Base-by-base conservation (phyloP, 78 protist species). In the Dictyostelium brefeldianum region DNA sequence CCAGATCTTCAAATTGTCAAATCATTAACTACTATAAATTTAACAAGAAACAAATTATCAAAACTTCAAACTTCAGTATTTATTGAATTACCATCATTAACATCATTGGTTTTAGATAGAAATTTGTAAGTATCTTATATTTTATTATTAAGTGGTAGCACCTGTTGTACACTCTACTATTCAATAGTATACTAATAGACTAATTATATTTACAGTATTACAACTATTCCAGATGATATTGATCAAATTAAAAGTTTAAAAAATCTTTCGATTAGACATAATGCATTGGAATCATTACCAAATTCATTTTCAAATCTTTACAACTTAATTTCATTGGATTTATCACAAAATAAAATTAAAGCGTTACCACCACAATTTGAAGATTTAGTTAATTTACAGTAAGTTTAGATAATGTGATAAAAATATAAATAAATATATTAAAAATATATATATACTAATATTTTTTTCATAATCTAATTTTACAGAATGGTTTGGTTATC, bases 201-300 rank as follows among this genome's bases (percentile, higher is more conserved):
- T 36, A 36, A 36, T 36, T 48, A n/a, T 48, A 6, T 36, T 3
- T 70, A 36, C 31, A 87, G 93, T 77, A 87, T 87, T 7, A 51
- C 83, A 50, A 20, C 22, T 11, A 15, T 87, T 36, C 93, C 93
- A 77, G 93, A 87, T 17, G 93, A 87, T 9, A 87, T 87, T 56
- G 93, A 65, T 53, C 53, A 51, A 51, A 25, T 57, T 5, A 87
- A n/a, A 29, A 77, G 18, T 50, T 54, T 87, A n/a, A 57, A 64
- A 48, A 50, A 64, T 64, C 36, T 87, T 41, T 87, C 93, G 51
- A 59, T 87, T 48, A 74, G 36, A 77, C n/a, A 59, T 25, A 87
- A 87, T 87, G 36, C 53, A 17, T 22, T 87, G 2, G 93, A 87
- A 15, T 3, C 79, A 43, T 31, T 87, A 29, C 93, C 93, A 46